Evolutionary conservation across 2,329 filamentous ascomycete species (phyloP).

Genomic region (Sphaerulina populicola): DNA sequence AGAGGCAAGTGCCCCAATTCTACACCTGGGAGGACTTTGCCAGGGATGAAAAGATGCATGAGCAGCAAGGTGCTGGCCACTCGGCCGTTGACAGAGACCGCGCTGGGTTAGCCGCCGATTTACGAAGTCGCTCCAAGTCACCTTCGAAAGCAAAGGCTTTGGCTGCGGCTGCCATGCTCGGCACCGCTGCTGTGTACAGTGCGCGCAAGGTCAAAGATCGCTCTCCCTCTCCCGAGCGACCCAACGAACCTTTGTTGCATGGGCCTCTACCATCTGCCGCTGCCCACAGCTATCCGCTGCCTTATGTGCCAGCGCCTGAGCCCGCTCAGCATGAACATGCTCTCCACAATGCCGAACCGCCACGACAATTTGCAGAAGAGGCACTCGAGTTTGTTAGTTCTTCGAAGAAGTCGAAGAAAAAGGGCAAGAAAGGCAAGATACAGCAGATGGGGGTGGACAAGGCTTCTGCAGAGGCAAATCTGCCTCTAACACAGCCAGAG

Average conservation of each 20-base stretch:
- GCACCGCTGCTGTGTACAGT: conserved; percentile 25
- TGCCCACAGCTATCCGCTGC: conserved; percentile 12
- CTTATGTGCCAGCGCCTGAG: conserved; percentile 2
- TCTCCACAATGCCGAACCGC: background rate
- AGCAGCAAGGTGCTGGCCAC: conserved; percentile 5
- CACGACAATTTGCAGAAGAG: background rate
- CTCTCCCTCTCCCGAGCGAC: conserved; percentile 17
- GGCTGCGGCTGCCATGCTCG: conserved; percentile 26
- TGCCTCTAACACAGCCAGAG: background rate
- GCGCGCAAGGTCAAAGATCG: conserved; percentile 12
- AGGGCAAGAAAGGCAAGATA: conserved; percentile 26
- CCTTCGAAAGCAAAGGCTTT: conserved; percentile 15
- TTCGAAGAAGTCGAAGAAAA: conserved; percentile 23
- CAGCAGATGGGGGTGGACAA: conserved; percentile 7
- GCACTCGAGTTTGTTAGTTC: conserved; percentile 3
- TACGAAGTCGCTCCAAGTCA: conserved; percentile 13
- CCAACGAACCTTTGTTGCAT: background rate
- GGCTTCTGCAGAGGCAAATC: background rate
- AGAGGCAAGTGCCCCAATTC: conserved; percentile 30
- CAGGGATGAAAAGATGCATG: conserved; percentile 28
- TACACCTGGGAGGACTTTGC: conserved; percentile 35
- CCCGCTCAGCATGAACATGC: background rate
- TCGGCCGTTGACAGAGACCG: background rate
- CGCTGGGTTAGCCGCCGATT: background rate
- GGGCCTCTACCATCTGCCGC: conserved; percentile 1